phyloP scores from a whole-genome alignment of 352 stramenopile genomes.

The Phytophthora pinifolia region DNA sequence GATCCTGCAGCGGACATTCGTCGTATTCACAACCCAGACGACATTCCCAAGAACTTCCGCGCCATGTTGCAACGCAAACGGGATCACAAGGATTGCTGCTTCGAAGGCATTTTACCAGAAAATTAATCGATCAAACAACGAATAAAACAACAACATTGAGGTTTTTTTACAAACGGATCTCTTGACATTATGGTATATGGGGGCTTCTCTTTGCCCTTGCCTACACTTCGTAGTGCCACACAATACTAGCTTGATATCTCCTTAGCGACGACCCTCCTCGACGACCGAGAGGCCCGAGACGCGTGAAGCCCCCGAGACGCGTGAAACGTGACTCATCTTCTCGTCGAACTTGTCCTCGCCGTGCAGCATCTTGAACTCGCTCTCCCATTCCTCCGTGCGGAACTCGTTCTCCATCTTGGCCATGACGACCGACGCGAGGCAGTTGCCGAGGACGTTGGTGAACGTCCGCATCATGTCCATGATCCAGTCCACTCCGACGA shows the following conservation, averaged over 20 bases:
- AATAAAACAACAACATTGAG: too few relatives aligned
- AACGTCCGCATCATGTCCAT: constrained; percentile 61
- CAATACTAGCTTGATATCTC: constrained; percentile 9
- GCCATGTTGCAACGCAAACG: too few relatives aligned
- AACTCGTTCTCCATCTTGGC: constrained; percentile 66
- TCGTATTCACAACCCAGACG: too few relatives aligned
- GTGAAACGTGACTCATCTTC: constrained; percentile 28
- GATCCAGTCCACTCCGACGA: too few relatives aligned
- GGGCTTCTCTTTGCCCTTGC: background rate
- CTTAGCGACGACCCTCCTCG: constrained; percentile 26
- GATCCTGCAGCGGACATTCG: too few relatives aligned
- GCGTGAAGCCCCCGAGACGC: too few relatives aligned
- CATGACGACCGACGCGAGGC: constrained; percentile 56
- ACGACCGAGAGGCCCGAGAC: constrained; percentile 25
- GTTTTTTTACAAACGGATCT: too few relatives aligned
- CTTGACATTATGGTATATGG: constrained; percentile 18
- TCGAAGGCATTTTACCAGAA: constrained; percentile 37
- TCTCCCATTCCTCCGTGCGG: constrained; percentile 50
- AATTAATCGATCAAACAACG: too few relatives aligned
- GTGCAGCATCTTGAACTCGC: constrained; percentile 1
- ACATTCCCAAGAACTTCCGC: too few relatives aligned
- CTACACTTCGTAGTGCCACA: constrained; percentile 10
- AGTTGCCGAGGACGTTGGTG: constrained; percentile 62
- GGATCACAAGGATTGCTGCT: constrained; percentile 26
- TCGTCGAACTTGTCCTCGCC: constrained; percentile 12